These are phyloP conservation scores for Pyrus communis DNA, from an alignment of 306 rosid genomes.

Conservation along the genomic window DNA sequence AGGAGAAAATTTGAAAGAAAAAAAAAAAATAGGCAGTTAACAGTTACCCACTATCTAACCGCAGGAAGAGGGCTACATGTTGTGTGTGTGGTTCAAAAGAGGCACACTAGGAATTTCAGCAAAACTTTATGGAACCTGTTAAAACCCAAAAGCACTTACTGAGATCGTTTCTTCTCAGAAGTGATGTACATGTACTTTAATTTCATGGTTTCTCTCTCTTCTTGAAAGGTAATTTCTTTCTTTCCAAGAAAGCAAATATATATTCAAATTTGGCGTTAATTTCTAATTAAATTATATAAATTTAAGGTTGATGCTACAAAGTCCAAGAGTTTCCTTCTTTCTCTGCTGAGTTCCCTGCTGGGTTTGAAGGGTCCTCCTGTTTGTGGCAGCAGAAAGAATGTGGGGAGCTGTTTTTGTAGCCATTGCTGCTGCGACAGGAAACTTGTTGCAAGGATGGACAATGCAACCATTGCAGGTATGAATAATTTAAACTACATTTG, in stretches of 20 bases:
- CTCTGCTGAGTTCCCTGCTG: neutral
- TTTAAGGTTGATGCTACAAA: constrained; percentile 3
- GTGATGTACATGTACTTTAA: neutral
- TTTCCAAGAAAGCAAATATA: neutral
- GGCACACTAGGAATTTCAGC: neutral
- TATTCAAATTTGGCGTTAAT: neutral
- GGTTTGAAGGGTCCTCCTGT: too few relatives aligned
- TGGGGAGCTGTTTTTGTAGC: constrained; percentile 30
- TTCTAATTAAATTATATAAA: neutral
- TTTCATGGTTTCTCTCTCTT: neutral
- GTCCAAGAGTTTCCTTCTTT: neutral
- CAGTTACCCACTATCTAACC: neutral
- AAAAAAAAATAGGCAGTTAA: neutral
- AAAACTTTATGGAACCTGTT: neutral
- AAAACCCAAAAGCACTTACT: neutral
- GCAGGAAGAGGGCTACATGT: constrained; percentile 8
- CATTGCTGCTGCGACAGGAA: constrained; percentile 30
- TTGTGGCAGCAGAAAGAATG: constrained; percentile 11
- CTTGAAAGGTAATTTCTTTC: neutral
- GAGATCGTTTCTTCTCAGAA: neutral
- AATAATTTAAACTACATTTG: too few relatives aligned
- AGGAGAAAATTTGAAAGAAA: neutral
- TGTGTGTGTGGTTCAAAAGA: constrained; percentile 11
- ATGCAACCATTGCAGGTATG: constrained; percentile 43
- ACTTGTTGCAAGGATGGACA: constrained; percentile 38